These are phyloP conservation scores for Xylaria venustula DNA, from an alignment of 495 filamentous ascomycete genomes.

Conservation along the genomic window DNA sequence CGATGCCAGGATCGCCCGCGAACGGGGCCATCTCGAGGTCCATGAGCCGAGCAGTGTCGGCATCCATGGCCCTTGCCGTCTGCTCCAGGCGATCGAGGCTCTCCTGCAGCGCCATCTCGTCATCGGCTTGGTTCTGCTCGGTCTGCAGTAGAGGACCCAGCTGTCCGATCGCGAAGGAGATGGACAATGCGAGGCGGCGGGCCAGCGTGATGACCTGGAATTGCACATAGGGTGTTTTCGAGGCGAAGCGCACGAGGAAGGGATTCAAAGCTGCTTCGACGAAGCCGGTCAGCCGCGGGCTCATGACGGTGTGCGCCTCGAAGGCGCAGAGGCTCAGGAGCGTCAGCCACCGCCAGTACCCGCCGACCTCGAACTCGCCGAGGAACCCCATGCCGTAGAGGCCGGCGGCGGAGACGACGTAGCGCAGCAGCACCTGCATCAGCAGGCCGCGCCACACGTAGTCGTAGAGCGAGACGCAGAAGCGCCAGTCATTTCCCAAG, in stretches of 20 bases:
- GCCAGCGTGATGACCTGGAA: slow-evolving; percentile 83
- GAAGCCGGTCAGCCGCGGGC: slow-evolving; percentile 57
- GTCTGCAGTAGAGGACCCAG: slow-evolving; percentile 62
- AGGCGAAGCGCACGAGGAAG: slow-evolving; percentile 46
- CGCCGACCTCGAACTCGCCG: slow-evolving; percentile 81
- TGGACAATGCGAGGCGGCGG: slow-evolving; percentile 70
- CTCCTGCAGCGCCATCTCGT: slow-evolving; percentile 39
- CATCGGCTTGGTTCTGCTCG: slow-evolving; percentile 27
- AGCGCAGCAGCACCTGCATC: slow-evolving; percentile 58
- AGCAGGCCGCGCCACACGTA: slow-evolving; percentile 66
- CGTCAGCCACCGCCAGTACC: slow-evolving; percentile 86
- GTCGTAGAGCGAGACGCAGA: slow-evolving; percentile 70
- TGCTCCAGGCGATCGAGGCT: slow-evolving; percentile 58
- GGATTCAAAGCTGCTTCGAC: slow-evolving; percentile 63
- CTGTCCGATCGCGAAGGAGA: slow-evolving; percentile 90
- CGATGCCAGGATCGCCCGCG: slow-evolving; percentile 61
- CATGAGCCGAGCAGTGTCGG: slow-evolving; percentile 67
- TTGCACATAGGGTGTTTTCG: slow-evolving; percentile 71
- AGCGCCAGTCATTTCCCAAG: slow-evolving; percentile 62
- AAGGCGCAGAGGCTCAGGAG: slow-evolving; percentile 66
- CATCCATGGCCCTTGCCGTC: slow-evolving; percentile 55
- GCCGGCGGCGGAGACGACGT: slow-evolving; percentile 58
- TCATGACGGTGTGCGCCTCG: slow-evolving; percentile 71
- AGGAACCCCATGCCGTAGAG: slow-evolving; percentile 69
- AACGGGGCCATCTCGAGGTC: slow-evolving; percentile 83